Base-by-base conservation (phyloP, 306 rosid species). In the Betula pendula region DNA sequence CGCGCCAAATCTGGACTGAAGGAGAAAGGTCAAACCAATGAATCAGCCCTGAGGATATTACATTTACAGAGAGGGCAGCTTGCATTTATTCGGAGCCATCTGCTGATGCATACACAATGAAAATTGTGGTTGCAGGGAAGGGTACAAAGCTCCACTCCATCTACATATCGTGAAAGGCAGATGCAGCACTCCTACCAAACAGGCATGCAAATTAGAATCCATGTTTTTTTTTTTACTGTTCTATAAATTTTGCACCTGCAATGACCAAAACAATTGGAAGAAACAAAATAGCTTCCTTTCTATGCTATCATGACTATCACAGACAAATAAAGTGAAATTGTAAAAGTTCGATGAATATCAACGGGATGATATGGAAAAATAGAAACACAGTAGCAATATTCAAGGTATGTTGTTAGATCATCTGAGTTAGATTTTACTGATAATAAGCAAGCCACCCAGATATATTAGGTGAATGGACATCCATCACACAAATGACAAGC, bases 51-150 rank as follows among this genome's bases (percentile, higher is more conserved):
- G 45, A 80, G 87, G 74, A 92, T 89, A 53, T 86, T 90, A 72
- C 62, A 87, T 80, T 92, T 92, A 87, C 97, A 92, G 80, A 92
- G 96, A 0, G 97, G 97, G 77, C 97, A 92, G 24, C 92, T 92
- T 71, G 96, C 90, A 51, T 90, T 92, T 49, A 91, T 88, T 25
- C 84, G 86, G 51, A 92, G 97, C 97, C 97, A 92, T 42, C 90
- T 90, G 83, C 88, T 72, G 45, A 92, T 90, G 92, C 97, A 92
- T 70, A 85, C 93, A 66, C 93, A 85, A 60, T 92, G 97, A 70
- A 92, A 92, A 86, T 92, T 96, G 85, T 92, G 97, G 77, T 81
- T 80, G 80, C 97, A 92, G 42, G 96, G 93, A 73, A 90, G 93
- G 43, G 88, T 87, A 75, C 86, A 84, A 62, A 92, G 84, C 85